Conservation (phyloP, 1,284 basidiomycete genomes). For the Ustilago xerochloae region DNA sequence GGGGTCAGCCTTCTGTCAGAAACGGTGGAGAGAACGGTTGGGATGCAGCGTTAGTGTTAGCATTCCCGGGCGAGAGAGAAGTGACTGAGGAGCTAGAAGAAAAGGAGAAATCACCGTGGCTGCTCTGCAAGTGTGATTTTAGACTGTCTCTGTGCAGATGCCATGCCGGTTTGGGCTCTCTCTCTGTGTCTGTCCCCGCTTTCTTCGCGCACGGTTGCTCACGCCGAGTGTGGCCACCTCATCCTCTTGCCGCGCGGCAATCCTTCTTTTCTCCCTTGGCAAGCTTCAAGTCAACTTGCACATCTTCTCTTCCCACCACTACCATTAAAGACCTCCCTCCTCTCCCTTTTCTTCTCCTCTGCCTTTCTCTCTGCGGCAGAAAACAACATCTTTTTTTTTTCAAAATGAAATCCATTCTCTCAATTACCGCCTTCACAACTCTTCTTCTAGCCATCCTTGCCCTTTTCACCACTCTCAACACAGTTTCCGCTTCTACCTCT, state of each 20-base stretch:
- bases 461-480: constrained; percentile 14
- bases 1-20: too few species aligned
- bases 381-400: not conserved
- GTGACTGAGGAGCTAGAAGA: not conserved
- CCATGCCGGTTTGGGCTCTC: not conserved
- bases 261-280: not conserved
- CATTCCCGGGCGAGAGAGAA: not conserved
- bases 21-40: too few species aligned
- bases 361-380: not conserved
- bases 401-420: constrained; percentile 33
- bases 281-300: not conserved
- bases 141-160: too few species aligned
- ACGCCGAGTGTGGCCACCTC: constrained; percentile 2
- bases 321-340: not conserved
- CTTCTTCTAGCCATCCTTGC: constrained; percentile 68
- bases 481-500: constrained; percentile 62
- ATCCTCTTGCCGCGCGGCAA: not conserved
- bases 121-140: too few species aligned
- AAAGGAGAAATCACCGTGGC: not conserved
- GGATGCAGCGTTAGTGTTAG: too few species aligned
- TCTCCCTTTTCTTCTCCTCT: not conserved
- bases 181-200: not conserved
- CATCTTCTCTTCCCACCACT: not conserved
- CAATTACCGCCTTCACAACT: constrained; percentile 72
- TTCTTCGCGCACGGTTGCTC: not conserved